phyloP scores from a whole-genome alignment of 345 rosid genomes.

The Gossypium longicalyx region DNA sequence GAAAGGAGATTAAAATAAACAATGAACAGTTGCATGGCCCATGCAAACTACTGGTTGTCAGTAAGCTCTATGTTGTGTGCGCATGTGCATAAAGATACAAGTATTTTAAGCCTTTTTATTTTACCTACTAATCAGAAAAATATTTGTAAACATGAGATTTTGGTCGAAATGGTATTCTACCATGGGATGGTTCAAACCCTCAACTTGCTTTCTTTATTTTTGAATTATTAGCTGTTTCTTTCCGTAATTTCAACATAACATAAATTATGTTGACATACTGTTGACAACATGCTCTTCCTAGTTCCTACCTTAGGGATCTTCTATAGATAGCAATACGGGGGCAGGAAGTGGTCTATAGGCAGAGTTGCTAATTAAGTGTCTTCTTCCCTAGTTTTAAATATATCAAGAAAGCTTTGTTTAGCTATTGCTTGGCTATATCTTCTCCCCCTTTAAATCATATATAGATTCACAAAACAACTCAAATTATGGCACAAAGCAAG shows the following conservation, averaged over 20 bases:
- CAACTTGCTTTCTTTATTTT: too few relatives aligned
- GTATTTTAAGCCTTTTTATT: not conserved
- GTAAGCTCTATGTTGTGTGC: not conserved
- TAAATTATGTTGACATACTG: not conserved
- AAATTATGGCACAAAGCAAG: conserved; percentile 40
- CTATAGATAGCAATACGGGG: conserved; percentile 14
- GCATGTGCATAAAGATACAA: not conserved
- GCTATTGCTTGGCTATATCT: not conserved
- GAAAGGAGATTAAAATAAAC: not conserved
- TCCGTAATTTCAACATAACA: too few relatives aligned
- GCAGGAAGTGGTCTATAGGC: not conserved
- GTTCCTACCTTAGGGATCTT: not conserved
- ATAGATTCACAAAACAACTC: not conserved
- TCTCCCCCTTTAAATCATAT: not conserved
- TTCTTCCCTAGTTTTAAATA: not conserved
- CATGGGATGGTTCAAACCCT: too few relatives aligned
- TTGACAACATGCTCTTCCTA: not conserved
- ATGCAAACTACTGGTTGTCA: not conserved
- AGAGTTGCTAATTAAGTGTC: not conserved
- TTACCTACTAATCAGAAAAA: too few relatives aligned
- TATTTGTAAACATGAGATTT: too few relatives aligned
- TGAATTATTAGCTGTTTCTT: too few relatives aligned
- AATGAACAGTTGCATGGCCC: not conserved
- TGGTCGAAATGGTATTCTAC: too few relatives aligned
- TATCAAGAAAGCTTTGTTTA: not conserved